These are phyloP conservation scores for Globisporangium radiosum DNA, from an alignment of 352 stramenopile species.

Conservation along the genomic window DNA sequence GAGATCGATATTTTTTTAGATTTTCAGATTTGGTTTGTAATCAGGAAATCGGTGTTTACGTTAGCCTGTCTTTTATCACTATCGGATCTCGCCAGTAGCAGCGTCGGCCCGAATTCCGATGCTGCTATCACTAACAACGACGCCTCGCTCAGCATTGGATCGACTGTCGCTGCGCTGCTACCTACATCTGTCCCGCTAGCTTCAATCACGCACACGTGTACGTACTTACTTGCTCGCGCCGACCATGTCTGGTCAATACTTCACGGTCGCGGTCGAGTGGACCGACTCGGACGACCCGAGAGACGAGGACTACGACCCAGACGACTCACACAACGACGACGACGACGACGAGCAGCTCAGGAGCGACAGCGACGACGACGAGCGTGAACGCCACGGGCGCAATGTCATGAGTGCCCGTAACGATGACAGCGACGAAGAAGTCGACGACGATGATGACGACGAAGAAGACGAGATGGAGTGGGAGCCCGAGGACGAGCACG, in stretches of 20 bases:
- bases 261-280: slow-evolving; percentile 11
- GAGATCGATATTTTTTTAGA: neutral
- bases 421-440: slow-evolving; percentile 8
- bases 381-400: neutral
- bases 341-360: slow-evolving; percentile 6
- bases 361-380: slow-evolving; percentile 1
- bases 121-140: too few species aligned
- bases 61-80: neutral
- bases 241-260: slow-evolving; percentile 9
- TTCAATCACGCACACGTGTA: too few species aligned
- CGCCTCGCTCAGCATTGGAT: too few species aligned
- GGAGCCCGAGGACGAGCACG: slow-evolving; percentile 22
- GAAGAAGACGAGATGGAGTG: slow-evolving; percentile 13
- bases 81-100: neutral
- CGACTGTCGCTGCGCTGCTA: too few species aligned
- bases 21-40: neutral
- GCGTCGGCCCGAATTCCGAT: too few species aligned
- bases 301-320: slow-evolving; percentile 14
- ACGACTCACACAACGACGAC: slow-evolving; percentile 1
- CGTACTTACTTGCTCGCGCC: too few species aligned
- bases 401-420: neutral
- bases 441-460: slow-evolving; percentile 10
- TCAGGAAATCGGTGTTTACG: neutral
- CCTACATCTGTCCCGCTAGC: too few species aligned
- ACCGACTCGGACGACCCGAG: slow-evolving; percentile 11